Percentiles rank a stretch among this genome's conserved stretches.
phyloP scores from a whole-genome alignment of 768 basidiomycete genomes.

The Boletus subcaerulescens region DNA sequence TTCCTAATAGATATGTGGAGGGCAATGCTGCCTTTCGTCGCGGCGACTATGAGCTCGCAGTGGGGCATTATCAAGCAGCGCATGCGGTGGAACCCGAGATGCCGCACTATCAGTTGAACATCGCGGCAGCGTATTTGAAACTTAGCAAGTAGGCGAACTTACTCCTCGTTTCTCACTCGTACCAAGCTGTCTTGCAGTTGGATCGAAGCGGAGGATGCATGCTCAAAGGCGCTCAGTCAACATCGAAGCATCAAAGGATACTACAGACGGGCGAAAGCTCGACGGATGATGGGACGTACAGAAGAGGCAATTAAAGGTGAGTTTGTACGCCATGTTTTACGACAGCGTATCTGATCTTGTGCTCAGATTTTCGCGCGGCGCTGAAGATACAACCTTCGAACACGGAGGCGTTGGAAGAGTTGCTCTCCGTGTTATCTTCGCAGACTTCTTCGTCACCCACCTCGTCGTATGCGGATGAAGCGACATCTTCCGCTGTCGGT shows the following conservation, averaged over 20 bases:
- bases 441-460: slow-evolving; percentile 10
- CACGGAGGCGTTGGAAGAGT: slow-evolving; percentile 56
- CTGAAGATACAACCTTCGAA: slow-evolving; percentile 65
- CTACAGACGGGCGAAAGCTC: slow-evolving; percentile 66
- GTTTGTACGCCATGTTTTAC: not conserved
- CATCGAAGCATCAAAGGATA: slow-evolving; percentile 68
- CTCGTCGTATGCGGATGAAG: slow-evolving; percentile 17
- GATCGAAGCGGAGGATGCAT: slow-evolving; percentile 70
- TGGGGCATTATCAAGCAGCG: slow-evolving; percentile 57
- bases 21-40: slow-evolving; percentile 68
- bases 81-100: slow-evolving; percentile 66
- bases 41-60: slow-evolving; percentile 54
- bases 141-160: slow-evolving; percentile 53
- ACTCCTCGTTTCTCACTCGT: slow-evolving; percentile 6
- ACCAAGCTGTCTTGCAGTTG: slow-evolving; percentile 44
- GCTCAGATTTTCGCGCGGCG: slow-evolving; percentile 57
- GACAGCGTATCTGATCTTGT: not conserved
- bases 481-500: slow-evolving; percentile 29
- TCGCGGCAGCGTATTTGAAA: slow-evolving; percentile 73
- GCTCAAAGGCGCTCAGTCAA: slow-evolving; percentile 59
- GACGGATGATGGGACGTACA: slow-evolving; percentile 53
- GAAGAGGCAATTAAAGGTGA: slow-evolving; percentile 63
- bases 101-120: slow-evolving; percentile 73
- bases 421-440: slow-evolving; percentile 39
- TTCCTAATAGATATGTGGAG: slow-evolving; percentile 34